Evolutionary conservation across 83 land plant species (phyloP), one percentile per base, ranked within the genome.

Genomic region (Picea engelmannii): DNA sequence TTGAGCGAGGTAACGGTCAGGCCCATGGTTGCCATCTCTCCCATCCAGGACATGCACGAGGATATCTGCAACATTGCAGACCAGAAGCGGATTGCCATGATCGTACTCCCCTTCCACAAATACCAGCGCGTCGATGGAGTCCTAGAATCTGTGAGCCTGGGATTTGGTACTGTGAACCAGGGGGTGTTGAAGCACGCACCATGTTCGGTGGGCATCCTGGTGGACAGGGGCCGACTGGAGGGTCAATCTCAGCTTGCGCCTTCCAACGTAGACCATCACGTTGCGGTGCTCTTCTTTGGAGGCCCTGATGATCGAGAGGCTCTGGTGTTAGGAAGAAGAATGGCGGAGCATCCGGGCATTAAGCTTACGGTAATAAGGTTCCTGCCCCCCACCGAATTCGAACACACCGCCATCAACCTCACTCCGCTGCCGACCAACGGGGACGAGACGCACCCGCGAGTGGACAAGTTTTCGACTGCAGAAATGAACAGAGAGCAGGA

Each of bases 281-380:
- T 96, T 38, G 87, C 88, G 25, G 87, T 96, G 7, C 18, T 94
- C 9, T 96, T 96, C 87, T 94, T 91, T 76, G 97, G 99, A 13
- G 99, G 99, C 24, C 94, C 97, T 0, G 99, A 96, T 65, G 99
- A 96, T 58, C 86, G 99, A 0, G 95, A 94, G 81, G 97, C 95
- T 1, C 80, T 94, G 66, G 91, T 87, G 69, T 76, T 94, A 25
- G 99, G 88, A 38, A 83, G 86, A 49, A 87, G 92, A 76, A 96
- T 96, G 95, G 91, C 89, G 1, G 93, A 94, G 80, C 99, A 96
- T 44, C 92, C 93, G 0, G 93, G 91, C 4, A 88, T 96, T 27
- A 88, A 83, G 40, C 91, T 94, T 25, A 86, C 85, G 12, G 89
- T 93, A 4, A 78, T 95, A 27, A 82, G 82, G 42, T 79, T 89